Base-by-base conservation (phyloP, 345 rosid genomes). In the Erodium maritimum region DNA sequence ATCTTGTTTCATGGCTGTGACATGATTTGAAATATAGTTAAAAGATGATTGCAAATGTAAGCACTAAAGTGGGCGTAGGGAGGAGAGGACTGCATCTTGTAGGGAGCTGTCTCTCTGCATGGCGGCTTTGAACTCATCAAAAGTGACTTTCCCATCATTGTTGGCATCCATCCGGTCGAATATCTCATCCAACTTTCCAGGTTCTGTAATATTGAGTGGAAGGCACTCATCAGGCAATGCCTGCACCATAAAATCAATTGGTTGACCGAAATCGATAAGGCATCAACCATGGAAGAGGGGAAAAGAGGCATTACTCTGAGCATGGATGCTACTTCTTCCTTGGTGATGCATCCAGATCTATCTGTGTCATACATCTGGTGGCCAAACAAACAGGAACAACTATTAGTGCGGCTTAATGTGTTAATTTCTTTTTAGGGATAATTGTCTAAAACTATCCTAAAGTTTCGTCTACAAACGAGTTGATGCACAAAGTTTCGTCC, bases 201-300 rank as follows among this genome's bases (percentile, higher is more conserved):
- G 84, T 50, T 80, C 83, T 1, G 83, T 66, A 7, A 82, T 76
- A 58, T 85, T 83, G 1, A 58, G 59, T 14, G 87, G 87, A 25
- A 82, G 87, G 69, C 87, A 82, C 14, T 85, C 86, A 5, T 81
- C 87, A 0, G 90, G 90, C 77, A 84, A 69, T 24, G 86, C 90
- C 87, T 84, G 71, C 29, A 46, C 52, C 29, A 18, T 18, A 1
- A 42, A 50, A 22, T 61, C 23, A 21, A 2, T 11, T 10, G 1
- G 48, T 11, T 42, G 12, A 54, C n/a, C n/a, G 14, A 52, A 58
- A 20, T 13, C 2, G 20, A 53, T 23, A 56, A 24, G 46, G 23
- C 24, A 59, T 52, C 50, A 18, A 50, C 21, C 52, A 12, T 56
- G 4, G 8, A 29, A 42, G 1, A 42, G 48, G 12, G n/a, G 29